phyloP scores from a whole-genome alignment of 768 basidiomycete genomes.

The Steccherinum ochraceum region DNA sequence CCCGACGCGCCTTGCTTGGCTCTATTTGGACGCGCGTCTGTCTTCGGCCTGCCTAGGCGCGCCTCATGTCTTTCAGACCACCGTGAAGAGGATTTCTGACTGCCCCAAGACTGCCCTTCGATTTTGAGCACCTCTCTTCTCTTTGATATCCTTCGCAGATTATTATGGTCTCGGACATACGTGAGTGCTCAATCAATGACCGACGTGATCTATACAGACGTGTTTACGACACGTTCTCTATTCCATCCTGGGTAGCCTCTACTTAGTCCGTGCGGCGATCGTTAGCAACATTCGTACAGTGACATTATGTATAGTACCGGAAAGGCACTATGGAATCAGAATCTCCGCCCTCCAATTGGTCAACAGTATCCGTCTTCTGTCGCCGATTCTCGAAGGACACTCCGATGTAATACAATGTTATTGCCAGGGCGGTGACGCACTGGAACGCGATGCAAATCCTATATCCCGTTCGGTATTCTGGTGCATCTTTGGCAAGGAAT shows the following conservation, averaged over 20 bases:
- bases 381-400: constrained; percentile 13
- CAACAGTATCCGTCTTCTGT: constrained; percentile 6
- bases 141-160: not conserved
- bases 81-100: not conserved
- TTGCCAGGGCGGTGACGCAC: constrained; percentile 11
- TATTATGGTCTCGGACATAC: not conserved
- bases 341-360: too few species aligned
- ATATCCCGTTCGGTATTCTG: constrained; percentile 17
- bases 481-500: constrained; percentile 20
- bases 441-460: constrained; percentile 16
- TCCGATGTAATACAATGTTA: constrained; percentile 9
- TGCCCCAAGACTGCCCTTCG: not conserved
- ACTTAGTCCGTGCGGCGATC: too few species aligned
- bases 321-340: too few species aligned
- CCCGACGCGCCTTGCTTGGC: not conserved
- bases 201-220: too few species aligned
- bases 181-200: too few species aligned
- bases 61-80: not conserved
- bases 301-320: too few species aligned
- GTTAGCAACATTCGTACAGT: too few species aligned
- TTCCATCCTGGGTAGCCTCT: too few species aligned
- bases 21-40: too few species aligned
- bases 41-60: too few species aligned
- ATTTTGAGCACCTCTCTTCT: not conserved
- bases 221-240: too few species aligned